phyloP scores from a whole-genome alignment of 257 asterid genomes.

The Solanum lycopersicoides region DNA sequence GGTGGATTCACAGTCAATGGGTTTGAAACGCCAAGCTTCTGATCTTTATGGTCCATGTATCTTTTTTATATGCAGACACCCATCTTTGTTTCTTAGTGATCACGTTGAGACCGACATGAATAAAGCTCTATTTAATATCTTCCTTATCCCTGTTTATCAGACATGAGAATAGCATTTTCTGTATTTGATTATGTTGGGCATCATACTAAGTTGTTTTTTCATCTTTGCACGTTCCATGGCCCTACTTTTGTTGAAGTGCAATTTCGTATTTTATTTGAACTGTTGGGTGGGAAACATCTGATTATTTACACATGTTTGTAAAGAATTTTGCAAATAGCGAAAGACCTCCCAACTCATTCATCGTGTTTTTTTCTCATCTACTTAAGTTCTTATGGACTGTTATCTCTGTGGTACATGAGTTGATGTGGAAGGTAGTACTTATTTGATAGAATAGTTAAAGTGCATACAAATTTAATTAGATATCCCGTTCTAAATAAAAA shows the following conservation, averaged over 20 bases:
- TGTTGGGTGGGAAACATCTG: neutral
- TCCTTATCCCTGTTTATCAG: neutral
- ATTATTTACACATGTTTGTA: neutral
- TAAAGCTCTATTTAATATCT: neutral
- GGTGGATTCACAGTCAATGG: constrained; percentile 83
- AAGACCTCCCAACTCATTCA: neutral
- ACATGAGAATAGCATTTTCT: neutral
- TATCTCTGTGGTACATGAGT: neutral
- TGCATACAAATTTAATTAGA: neutral
- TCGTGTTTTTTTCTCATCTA: neutral
- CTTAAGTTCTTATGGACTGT: neutral
- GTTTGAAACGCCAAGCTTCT: constrained; percentile 9
- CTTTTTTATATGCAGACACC: neutral
- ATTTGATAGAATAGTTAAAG: neutral
- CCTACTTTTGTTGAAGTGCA: neutral
- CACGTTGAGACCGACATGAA: neutral
- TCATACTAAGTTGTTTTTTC: neutral
- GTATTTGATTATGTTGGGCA: neutral
- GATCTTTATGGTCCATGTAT: neutral
- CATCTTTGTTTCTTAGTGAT: neutral
- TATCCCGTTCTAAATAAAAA: neutral
- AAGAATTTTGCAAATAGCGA: neutral
- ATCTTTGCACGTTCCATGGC: neutral
- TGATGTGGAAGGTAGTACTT: neutral
- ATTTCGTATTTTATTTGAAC: neutral